A percentile compares a stretch with the other conserved stretches of the same genome.
phyloP scores from a whole-genome alignment of 768 basidiomycete genomes.

The Boletus fagicola region DNA sequence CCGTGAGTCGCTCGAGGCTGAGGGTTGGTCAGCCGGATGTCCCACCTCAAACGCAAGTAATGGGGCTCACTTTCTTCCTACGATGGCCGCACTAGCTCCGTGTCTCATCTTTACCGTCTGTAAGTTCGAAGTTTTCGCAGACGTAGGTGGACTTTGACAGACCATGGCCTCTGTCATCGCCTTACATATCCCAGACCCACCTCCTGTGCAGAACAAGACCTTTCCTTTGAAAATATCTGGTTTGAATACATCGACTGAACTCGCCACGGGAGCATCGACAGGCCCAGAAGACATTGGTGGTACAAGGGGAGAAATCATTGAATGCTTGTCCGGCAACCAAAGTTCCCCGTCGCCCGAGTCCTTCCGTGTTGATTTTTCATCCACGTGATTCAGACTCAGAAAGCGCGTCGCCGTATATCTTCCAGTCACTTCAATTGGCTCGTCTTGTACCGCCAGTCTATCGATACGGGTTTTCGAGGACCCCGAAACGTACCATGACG shows the following conservation, averaged over 20 bases:
- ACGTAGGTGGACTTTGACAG: conserved; percentile 24
- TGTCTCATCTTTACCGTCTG: conserved; percentile 62
- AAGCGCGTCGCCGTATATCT: conserved; percentile 6
- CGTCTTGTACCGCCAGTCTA: neutral
- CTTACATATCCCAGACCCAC: conserved; percentile 90
- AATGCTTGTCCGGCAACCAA: neutral
- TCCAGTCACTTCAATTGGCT: neutral
- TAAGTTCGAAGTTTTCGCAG: conserved; percentile 5
- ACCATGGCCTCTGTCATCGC: conserved; percentile 84
- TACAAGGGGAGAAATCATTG: neutral
- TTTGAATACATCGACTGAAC: conserved; percentile 68
- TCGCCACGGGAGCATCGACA: conserved; percentile 45
- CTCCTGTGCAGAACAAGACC: conserved; percentile 88
- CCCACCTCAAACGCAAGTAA: neutral
- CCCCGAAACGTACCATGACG: conserved; percentile 12
- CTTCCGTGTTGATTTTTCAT: conserved; percentile 15
- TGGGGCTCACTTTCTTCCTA: conserved; percentile 76
- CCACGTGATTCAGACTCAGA: conserved; percentile 28
- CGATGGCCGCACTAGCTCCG: conserved; percentile 77
- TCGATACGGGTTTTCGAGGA: neutral
- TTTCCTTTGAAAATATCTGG: conserved; percentile 85
- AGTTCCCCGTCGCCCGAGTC: neutral
- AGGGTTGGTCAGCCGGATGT: conserved; percentile 2
- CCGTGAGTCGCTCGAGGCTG: conserved; percentile 75
- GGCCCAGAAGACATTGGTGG: conserved; percentile 37